Percentiles rank a stretch among this genome's conserved stretches.
Conservation (phyloP, 1,139 yeast species). For the Hansenula lynferdii region DNA sequence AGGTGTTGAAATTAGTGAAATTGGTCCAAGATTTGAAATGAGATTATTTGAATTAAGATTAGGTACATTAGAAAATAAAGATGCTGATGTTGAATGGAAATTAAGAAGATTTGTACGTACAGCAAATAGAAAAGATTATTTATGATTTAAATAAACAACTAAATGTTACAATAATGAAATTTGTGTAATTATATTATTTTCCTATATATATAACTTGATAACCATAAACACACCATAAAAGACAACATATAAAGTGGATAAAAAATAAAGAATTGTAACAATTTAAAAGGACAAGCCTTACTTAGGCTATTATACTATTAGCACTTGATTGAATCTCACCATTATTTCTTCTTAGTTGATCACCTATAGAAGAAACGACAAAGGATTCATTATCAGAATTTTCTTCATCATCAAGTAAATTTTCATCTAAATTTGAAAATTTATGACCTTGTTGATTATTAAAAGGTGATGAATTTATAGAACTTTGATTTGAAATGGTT, state of each 20-base stretch:
- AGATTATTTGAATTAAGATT: constrained; percentile 79
- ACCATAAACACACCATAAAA: constrained; percentile 11
- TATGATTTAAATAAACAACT: too few relatives aligned
- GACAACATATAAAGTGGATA: background rate
- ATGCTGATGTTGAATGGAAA: constrained; percentile 98
- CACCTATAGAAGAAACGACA: constrained; percentile 23
- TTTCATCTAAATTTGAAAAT: constrained; percentile 11
- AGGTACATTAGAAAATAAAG: constrained; percentile 91
- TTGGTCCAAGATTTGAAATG: constrained; percentile 99
- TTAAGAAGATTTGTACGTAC: constrained; percentile 89
- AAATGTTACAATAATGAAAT: too few relatives aligned
- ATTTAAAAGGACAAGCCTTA: constrained; percentile 15
- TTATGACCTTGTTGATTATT: constrained; percentile 5
- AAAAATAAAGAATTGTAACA: constrained; percentile 10
- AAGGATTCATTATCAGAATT: background rate
- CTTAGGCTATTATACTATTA: constrained; percentile 8
- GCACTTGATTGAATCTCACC: constrained; percentile 29
- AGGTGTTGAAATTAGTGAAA: constrained; percentile 87
- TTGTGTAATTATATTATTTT: constrained; percentile 29
- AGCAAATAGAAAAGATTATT: constrained; percentile 89
- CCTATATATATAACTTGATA: background rate
- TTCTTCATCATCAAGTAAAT: constrained; percentile 9
- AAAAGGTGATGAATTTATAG: background rate
- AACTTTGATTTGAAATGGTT: background rate
- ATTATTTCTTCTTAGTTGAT: constrained; percentile 32